phyloP scores from a whole-genome alignment of 2,329 filamentous ascomycete species.

The Penicillium hordei region DNA sequence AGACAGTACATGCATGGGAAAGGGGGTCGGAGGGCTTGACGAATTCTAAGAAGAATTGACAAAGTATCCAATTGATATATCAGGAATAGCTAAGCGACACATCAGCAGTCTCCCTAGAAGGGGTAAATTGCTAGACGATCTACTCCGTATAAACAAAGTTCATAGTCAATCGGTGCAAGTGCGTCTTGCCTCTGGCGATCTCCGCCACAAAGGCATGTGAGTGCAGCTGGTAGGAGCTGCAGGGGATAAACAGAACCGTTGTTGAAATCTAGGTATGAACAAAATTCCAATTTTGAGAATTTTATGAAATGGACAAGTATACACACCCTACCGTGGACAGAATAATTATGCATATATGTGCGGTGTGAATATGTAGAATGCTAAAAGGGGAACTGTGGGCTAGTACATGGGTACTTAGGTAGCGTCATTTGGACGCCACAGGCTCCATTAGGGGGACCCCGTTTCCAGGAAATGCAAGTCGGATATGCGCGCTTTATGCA shows the following conservation, averaged over 20 bases:
- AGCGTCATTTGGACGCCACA: slow-evolving; percentile 11
- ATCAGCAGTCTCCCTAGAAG: not conserved
- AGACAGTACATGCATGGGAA: slow-evolving; percentile 2
- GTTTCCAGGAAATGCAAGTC: slow-evolving; percentile 29
- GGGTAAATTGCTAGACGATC: not conserved
- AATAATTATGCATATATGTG: not conserved
- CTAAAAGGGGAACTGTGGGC: slow-evolving; percentile 16
- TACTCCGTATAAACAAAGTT: not conserved
- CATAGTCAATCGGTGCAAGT: not conserved
- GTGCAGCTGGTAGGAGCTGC: not conserved
- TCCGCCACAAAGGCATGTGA: not conserved
- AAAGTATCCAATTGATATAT: not conserved
- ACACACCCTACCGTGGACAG: too few relatives aligned
- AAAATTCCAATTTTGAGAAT: not conserved
- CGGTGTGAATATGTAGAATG: slow-evolving; percentile 15
- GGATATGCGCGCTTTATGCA: slow-evolving; percentile 19
- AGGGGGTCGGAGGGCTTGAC: not conserved
- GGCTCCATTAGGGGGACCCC: slow-evolving; percentile 14
- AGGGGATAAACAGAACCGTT: not conserved
- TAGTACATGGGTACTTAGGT: not conserved
- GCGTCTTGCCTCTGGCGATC: not conserved
- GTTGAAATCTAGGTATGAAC: not conserved
- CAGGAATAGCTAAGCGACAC: not conserved
- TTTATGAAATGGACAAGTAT: not conserved
- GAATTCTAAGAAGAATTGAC: not conserved